Base-by-base conservation (phyloP, 2,329 filamentous ascomycete genomes). In the Neonectria hederae region DNA sequence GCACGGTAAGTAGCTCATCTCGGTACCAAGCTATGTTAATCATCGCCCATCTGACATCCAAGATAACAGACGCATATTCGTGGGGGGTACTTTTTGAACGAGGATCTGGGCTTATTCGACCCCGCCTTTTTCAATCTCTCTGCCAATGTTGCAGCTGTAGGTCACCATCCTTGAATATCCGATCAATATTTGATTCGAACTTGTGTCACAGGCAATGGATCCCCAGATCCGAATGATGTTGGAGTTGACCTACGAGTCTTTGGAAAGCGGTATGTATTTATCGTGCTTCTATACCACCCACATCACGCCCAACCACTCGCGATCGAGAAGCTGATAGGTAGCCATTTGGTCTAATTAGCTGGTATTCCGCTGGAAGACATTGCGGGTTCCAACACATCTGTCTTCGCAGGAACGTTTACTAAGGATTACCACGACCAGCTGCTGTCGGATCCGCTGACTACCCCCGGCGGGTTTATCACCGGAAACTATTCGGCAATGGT, bases 401-500 rank as follows among this genome's bases (percentile, higher is more conserved):
- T 68, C 5, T 67, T 51, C 6, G 38, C 58, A 0, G 66, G 66
- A 6, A 26, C 45, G 1, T 67, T 62, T 45, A 30, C 28, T 4
- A 46, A 42, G 8, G 66, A 68, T 22, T 67, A 54, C 19, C 30
- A 9, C 1, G 61, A 57, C 0, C 40, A 38, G 0, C 1, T 62
- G 0, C 32, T 52, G 0, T 52, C 59, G 5, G 65, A 67, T 1
- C 3, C 54, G 4, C 51, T 59, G 0, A 38, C 11, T 1, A 22
- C 60, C 4, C 64, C 61, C 0, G 45, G 21, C 6, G 65, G 55
- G 10, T 45, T 46, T 5, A 62, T 57, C 0, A 62, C 61, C 0
- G 66, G 66, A 0, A 63, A 48, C 21, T 43, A 43, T 0, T 14
- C 48, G 3, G 66, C 17, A 24, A 68, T 77, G 7, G 52, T 72